These are phyloP conservation scores for Striga hermonthica DNA, from an alignment of 305 asterid genomes.

Conservation along the genomic window DNA sequence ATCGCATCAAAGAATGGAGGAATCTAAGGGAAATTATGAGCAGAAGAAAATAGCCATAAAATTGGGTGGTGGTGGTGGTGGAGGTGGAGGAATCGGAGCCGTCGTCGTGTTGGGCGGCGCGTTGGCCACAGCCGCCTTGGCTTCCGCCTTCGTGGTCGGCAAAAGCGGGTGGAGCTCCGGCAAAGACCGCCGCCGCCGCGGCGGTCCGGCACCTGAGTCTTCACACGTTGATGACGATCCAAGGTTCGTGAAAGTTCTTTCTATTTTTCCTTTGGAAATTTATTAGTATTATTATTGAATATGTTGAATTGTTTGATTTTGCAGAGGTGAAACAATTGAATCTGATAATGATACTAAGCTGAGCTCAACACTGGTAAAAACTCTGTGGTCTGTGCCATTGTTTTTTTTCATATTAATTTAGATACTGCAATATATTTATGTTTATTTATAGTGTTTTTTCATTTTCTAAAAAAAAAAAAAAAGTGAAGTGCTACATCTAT, in stretches of 20 bases:
- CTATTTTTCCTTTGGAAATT: too few relatives aligned
- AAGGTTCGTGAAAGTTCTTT: slow-evolving; percentile 39
- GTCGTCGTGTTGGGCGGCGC: slow-evolving; percentile 62
- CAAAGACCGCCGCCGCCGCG: slow-evolving; percentile 25
- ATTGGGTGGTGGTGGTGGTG: slow-evolving; percentile 40
- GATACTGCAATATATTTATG: too few relatives aligned
- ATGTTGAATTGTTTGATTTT: slow-evolving; percentile 23
- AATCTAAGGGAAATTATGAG: slow-evolving; percentile 12
- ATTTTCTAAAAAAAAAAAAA: not conserved
- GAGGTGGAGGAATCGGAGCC: slow-evolving; percentile 45
- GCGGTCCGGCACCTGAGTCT: slow-evolving; percentile 33
- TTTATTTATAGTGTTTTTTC: not conserved
- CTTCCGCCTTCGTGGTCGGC: slow-evolving; percentile 40
- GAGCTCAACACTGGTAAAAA: slow-evolving; percentile 44
- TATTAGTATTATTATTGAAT: slow-evolving; percentile 9
- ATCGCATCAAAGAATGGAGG: slow-evolving; percentile 29
- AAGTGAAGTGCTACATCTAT: not conserved
- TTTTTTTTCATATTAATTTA: not conserved
- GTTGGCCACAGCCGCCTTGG: slow-evolving; percentile 57
- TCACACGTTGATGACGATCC: slow-evolving; percentile 12
- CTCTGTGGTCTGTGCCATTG: slow-evolving; percentile 10
- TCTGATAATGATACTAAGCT: slow-evolving; percentile 20
- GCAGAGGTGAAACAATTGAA: slow-evolving; percentile 38
- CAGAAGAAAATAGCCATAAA: slow-evolving; percentile 37
- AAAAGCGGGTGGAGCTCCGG: slow-evolving; percentile 37